Conservation (phyloP, 2,329 filamentous ascomycete genomes). For the Sodiomyces alkalinus region DNA sequence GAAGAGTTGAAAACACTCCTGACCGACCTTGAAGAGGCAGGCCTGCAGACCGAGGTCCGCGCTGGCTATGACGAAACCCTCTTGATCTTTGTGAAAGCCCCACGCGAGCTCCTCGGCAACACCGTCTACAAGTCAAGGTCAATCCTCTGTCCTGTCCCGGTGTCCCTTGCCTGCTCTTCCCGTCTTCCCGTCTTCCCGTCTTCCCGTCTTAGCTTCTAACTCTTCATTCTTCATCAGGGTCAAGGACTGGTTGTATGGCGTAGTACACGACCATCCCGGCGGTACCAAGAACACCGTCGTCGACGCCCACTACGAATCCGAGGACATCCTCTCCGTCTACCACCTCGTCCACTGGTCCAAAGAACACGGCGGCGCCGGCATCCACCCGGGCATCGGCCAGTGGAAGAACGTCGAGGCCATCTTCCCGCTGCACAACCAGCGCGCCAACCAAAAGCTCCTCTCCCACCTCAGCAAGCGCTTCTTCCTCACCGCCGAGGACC, state of each 20-base stretch:
- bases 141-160: not conserved
- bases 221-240: conserved; percentile 35
- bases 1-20: conserved; percentile 30
- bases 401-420: conserved; percentile 47
- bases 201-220: not conserved
- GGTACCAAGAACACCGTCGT: conserved; percentile 34
- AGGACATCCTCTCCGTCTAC: conserved; percentile 56
- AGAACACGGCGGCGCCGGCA: conserved; percentile 44
- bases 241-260: conserved; percentile 61
- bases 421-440: conserved; percentile 47
- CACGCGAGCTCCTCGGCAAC: conserved; percentile 45
- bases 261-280: conserved; percentile 47
- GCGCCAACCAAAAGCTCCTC: conserved; percentile 39
- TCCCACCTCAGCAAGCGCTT: conserved; percentile 38
- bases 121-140: conserved; percentile 54
- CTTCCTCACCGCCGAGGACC: conserved; percentile 30
- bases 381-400: conserved; percentile 39
- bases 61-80: conserved; percentile 53
- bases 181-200: no score
- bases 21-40: conserved; percentile 42
- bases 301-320: conserved; percentile 40
- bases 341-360: conserved; percentile 47
- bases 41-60: conserved; percentile 56
- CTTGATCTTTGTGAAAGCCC: conserved; percentile 50
- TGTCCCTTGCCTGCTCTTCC: not conserved